Percentiles rank a stretch among this genome's conserved stretches.
phyloP scores from a whole-genome alignment of 1,284 basidiomycete species.

The Pascua guehoae region DNA sequence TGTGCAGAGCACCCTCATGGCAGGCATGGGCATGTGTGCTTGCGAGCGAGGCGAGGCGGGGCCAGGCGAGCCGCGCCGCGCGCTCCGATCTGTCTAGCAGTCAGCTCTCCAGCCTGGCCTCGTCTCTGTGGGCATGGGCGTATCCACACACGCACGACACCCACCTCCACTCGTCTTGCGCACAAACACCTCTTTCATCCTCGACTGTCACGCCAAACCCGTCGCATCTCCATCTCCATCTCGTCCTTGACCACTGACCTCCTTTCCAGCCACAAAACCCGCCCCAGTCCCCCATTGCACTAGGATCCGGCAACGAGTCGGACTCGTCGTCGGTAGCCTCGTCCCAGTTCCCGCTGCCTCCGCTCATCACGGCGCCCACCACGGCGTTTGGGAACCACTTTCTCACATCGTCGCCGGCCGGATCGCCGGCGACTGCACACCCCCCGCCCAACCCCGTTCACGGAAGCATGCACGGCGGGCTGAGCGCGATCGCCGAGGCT shows the following conservation, averaged over 20 bases:
- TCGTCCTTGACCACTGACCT: neutral
- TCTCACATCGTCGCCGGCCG: constrained; percentile 15
- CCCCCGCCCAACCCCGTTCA: no score
- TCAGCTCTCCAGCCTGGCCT: no score
- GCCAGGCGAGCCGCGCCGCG: no score
- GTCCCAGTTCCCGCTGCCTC: constrained; percentile 38
- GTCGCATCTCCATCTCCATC: neutral
- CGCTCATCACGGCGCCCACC: constrained; percentile 31
- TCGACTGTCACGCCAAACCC: neutral
- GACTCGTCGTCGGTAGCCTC: constrained; percentile 75
- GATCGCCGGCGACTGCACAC: constrained; percentile 21
- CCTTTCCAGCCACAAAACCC: no score
- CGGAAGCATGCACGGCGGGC: constrained; percentile 14
- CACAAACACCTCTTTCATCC: neutral
- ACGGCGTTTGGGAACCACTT: constrained; percentile 1
- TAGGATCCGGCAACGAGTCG: constrained; percentile 69
- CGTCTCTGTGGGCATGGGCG: no score
- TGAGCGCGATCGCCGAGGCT: constrained; percentile 33
- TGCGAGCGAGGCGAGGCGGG: no score
- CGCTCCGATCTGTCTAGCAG: no score
- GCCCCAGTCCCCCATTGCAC: neutral
- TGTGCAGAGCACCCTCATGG: no score
- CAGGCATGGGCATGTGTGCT: no score
- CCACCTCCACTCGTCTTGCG: neutral
- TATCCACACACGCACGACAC: neutral